Evolutionary conservation across 805 yeast species (phyloP).

Genomic region (Saccharomycopsis vini): DNA sequence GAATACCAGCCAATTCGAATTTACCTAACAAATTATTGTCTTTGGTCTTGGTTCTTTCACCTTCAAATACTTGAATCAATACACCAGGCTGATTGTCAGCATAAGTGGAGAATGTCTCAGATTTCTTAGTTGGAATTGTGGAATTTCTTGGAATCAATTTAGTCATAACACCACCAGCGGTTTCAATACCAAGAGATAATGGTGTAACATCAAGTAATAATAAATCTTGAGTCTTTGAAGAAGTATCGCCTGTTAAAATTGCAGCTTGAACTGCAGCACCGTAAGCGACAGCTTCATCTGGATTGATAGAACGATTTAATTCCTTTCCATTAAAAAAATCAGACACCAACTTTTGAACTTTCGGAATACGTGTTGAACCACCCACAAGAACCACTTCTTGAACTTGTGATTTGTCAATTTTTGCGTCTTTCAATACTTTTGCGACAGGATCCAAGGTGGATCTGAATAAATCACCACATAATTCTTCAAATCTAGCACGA

Average conservation of each 20-base stretch:
- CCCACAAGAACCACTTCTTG: slow-evolving; percentile 93
- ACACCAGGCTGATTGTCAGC: slow-evolving; percentile 99
- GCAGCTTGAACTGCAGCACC: slow-evolving; percentile 99
- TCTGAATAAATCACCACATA: slow-evolving; percentile 90
- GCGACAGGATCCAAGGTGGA: slow-evolving; percentile 92
- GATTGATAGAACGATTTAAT: slow-evolving; percentile 93
- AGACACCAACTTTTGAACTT: slow-evolving; percentile 88
- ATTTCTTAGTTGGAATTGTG: slow-evolving; percentile 94
- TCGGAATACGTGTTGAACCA: slow-evolving; percentile 98
- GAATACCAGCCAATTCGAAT: slow-evolving; percentile 92
- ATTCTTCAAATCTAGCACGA: slow-evolving; percentile 96
- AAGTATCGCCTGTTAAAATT: slow-evolving; percentile 90
- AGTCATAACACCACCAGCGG: slow-evolving; percentile 99
- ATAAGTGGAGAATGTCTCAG: slow-evolving; percentile 92
- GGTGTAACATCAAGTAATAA: slow-evolving; percentile 95
- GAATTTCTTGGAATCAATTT: slow-evolving; percentile 95
- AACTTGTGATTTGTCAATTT: slow-evolving; percentile 81
- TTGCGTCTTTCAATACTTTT: slow-evolving; percentile 85
- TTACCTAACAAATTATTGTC: slow-evolving; percentile 96
- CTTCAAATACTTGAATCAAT: slow-evolving; percentile 92
- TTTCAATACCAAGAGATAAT: slow-evolving; percentile 93
- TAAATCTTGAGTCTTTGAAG: slow-evolving; percentile 92
- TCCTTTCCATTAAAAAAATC: slow-evolving; percentile 97
- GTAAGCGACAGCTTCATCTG: slow-evolving; percentile 98
- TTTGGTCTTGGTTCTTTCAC: slow-evolving; percentile 94